Conservation (phyloP, 163 green algal genomes). For the Chlamydomonas reinhardtii region DNA sequence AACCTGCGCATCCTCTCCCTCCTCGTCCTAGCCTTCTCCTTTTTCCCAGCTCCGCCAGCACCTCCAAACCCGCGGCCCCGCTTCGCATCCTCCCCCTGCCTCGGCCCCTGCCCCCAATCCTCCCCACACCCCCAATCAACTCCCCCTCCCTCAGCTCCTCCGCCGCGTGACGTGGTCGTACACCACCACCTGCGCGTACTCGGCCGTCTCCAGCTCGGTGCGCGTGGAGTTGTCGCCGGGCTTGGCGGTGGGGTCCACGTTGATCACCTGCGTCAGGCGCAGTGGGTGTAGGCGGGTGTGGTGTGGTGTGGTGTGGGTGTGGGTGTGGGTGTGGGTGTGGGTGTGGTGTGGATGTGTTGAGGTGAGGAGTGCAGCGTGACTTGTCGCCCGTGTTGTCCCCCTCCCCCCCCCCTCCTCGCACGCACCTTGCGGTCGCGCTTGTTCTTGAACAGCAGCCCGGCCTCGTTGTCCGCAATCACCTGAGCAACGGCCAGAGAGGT, state of each 20-base stretch:
- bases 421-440: constrained; percentile 87
- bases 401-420: neutral
- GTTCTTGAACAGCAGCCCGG: constrained; percentile 92
- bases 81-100: neutral
- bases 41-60: no score
- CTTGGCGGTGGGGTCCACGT: constrained; percentile 79
- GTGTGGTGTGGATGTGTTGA: no score
- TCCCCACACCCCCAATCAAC: neutral
- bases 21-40: no score
- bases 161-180: constrained; percentile 85
- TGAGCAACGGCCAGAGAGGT: no score
- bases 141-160: constrained; percentile 58
- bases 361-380: no score
- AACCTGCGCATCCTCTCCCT: no score
- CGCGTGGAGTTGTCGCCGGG: constrained; percentile 90
- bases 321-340: no score
- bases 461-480: constrained; percentile 87
- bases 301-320: neutral
- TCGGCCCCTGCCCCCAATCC: neutral
- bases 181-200: constrained; percentile 76
- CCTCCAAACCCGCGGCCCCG: no score
- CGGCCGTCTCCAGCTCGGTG: constrained; percentile 77
- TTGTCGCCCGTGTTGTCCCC: no score
- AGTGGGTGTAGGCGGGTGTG: no score
- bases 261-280: constrained; percentile 84